Evolutionary conservation across 768 basidiomycete genomes (phyloP).

Genomic region (Pulveroboletus sp.): DNA sequence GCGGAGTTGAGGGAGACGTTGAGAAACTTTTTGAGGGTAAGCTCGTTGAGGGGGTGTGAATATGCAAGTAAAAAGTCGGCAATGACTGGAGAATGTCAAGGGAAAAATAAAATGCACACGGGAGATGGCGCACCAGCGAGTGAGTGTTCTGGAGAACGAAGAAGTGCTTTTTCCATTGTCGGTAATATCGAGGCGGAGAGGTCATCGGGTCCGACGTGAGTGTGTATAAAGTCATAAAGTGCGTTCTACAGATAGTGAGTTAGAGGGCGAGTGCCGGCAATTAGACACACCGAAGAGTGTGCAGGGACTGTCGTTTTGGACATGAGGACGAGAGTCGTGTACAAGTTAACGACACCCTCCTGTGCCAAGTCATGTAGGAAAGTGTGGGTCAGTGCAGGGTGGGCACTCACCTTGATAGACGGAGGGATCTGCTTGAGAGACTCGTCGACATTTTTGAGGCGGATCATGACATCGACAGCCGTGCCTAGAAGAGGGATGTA

Average conservation of each 20-base stretch:
- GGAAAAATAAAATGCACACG: not conserved
- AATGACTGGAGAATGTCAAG: slow-evolving; percentile 38
- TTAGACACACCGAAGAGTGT: slow-evolving; percentile 51
- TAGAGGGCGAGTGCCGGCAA: not conserved
- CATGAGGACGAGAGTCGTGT: slow-evolving; percentile 58
- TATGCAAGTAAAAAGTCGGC: slow-evolving; percentile 55
- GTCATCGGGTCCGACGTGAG: slow-evolving; percentile 46
- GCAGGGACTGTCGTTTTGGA: slow-evolving; percentile 57
- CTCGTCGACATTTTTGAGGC: slow-evolving; percentile 54
- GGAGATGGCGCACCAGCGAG: slow-evolving; percentile 47
- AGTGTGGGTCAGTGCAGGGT: not conserved
- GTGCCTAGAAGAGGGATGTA: slow-evolving; percentile 58
- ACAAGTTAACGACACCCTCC: slow-evolving; percentile 56
- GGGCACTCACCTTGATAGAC: slow-evolving; percentile 41
- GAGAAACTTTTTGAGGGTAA: slow-evolving; percentile 51
- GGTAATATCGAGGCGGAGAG: slow-evolving; percentile 57
- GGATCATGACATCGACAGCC: slow-evolving; percentile 63
- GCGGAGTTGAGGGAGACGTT: slow-evolving; percentile 58
- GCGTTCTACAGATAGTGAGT: slow-evolving; percentile 36
- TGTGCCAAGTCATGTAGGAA: slow-evolving; percentile 23
- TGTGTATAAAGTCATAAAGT: slow-evolving; percentile 57
- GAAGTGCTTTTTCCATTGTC: slow-evolving; percentile 70
- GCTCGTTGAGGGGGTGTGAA: slow-evolving; percentile 42
- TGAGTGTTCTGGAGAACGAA: slow-evolving; percentile 77
- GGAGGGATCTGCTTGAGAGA: slow-evolving; percentile 39